A percentile compares a stretch with the other conserved stretches of the same genome.
phyloP scores from a whole-genome alignment of 306 rosid species.

The Quercus ilex region DNA sequence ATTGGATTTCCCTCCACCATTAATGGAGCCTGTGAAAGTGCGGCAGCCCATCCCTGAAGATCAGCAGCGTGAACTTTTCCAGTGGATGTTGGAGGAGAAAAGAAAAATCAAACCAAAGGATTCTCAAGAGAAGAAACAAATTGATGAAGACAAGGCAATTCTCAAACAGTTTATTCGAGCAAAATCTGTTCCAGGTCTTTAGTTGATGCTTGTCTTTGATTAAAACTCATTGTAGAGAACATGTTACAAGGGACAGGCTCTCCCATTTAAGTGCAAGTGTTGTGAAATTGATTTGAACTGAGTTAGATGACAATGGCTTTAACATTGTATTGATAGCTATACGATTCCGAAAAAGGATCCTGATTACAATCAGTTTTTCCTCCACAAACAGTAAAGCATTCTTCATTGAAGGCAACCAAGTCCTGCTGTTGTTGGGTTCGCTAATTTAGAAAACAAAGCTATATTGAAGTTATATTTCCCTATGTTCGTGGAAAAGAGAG shows the following conservation, averaged over 20 bases:
- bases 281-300: slow-evolving; percentile 11
- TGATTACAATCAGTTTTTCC: not conserved
- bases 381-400: not conserved
- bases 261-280: slow-evolving; percentile 5
- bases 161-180: slow-evolving; percentile 51
- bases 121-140: slow-evolving; percentile 46
- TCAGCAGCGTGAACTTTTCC: slow-evolving; percentile 46
- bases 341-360: not conserved
- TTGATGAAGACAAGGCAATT: slow-evolving; percentile 53
- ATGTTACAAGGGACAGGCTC: not conserved
- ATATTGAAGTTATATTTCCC: not conserved
- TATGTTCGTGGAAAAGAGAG: not conserved
- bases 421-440: not conserved
- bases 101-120: slow-evolving; percentile 47
- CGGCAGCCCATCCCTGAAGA: slow-evolving; percentile 46
- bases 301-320: slow-evolving; percentile 6
- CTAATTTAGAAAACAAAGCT: not conserved
- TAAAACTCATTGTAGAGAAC: slow-evolving; percentile 1
- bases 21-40: slow-evolving; percentile 20
- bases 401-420: not conserved
- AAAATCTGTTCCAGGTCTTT: slow-evolving; percentile 44
- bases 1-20: slow-evolving; percentile 22
- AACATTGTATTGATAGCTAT: slow-evolving; percentile 3
- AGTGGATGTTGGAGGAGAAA: slow-evolving; percentile 65
- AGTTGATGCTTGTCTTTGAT: slow-evolving; percentile 19